Percentiles rank a stretch among this genome's conserved stretches.
Conservation (phyloP, 2,329 filamentous ascomycete species). For the Beauveria australis region DNA sequence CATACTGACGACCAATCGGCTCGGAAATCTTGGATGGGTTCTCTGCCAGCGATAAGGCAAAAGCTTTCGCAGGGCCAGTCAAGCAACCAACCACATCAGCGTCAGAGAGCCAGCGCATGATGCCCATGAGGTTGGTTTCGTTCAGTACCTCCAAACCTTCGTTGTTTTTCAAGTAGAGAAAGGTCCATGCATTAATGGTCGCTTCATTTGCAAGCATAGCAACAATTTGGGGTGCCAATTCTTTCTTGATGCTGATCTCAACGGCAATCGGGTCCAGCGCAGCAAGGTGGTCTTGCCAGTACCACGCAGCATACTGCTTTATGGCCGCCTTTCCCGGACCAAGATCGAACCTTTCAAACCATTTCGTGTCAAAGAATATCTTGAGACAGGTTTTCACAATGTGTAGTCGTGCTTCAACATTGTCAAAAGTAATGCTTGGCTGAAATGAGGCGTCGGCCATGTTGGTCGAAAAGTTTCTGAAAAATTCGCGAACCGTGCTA, state of each 20-base stretch:
- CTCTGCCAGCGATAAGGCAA: conserved; percentile 20
- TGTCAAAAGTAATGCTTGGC: conserved; percentile 27
- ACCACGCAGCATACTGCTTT: conserved; percentile 35
- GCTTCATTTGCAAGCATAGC: conserved; percentile 30
- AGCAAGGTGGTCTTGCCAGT: conserved; percentile 35
- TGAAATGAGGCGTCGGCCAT: conserved; percentile 10
- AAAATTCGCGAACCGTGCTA: conserved; percentile 31
- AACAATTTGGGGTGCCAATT: conserved; percentile 25
- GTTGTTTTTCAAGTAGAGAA: conserved; percentile 31
- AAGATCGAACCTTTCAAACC: conserved; percentile 22
- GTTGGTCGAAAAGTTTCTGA: conserved; percentile 24
- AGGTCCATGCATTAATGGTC: conserved; percentile 32
- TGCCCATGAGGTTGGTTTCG: conserved; percentile 28
- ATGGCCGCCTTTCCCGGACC: conserved; percentile 22
- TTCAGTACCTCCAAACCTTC: conserved; percentile 35
- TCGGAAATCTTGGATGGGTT: conserved; percentile 26
- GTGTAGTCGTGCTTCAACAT: conserved; percentile 25
- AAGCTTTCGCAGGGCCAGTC: conserved; percentile 17
- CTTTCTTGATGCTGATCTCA: conserved; percentile 21
- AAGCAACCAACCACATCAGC: conserved; percentile 14
- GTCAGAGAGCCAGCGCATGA: conserved; percentile 21
- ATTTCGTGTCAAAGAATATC: conserved; percentile 28
- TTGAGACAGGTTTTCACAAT: conserved; percentile 30
- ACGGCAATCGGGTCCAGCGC: conserved; percentile 24
- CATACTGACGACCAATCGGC: conserved; percentile 30